Evolutionary conservation across 768 basidiomycete species (phyloP).

Genomic region (Rhodotorula kratochvilovae): DNA sequence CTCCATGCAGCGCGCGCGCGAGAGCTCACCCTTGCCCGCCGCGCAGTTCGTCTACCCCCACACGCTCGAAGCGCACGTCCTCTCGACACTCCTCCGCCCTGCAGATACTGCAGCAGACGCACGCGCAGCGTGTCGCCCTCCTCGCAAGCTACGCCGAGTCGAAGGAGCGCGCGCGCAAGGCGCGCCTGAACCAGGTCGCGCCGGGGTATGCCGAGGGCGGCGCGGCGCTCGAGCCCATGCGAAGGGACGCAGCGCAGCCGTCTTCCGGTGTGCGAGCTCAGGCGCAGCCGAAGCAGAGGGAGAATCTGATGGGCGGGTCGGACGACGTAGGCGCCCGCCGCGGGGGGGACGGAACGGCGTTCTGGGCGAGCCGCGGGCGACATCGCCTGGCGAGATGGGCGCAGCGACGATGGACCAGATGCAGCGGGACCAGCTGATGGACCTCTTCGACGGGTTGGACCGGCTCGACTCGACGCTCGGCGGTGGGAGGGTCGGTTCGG

Average conservation of each 20-base stretch:
- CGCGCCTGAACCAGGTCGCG: slow-evolving; percentile 69
- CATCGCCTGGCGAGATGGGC: slow-evolving; percentile 15
- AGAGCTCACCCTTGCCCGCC: too few species aligned
- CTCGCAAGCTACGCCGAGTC: slow-evolving; percentile 65
- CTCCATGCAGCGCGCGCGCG: not conserved
- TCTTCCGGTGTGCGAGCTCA: not conserved
- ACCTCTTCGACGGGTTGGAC: slow-evolving; percentile 72
- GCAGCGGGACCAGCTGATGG: slow-evolving; percentile 66
- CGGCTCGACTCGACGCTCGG: slow-evolving; percentile 56
- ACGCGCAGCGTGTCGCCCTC: slow-evolving; percentile 65
- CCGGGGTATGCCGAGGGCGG: slow-evolving; percentile 74
- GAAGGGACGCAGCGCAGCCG: not conserved
- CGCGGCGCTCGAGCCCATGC: slow-evolving; percentile 58
- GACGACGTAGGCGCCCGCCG: slow-evolving; percentile 11
- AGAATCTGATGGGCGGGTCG: slow-evolving; percentile 12
- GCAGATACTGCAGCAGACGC: slow-evolving; percentile 61
- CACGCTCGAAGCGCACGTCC: slow-evolving; percentile 79
- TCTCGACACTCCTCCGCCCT: slow-evolving; percentile 68
- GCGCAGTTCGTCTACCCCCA: slow-evolving; percentile 91
- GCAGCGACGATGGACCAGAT: slow-evolving; percentile 44
- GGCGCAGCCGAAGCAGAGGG: slow-evolving; percentile 18
- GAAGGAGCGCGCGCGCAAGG: slow-evolving; percentile 53
- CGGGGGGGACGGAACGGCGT: not conserved
- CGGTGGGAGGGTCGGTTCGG: not conserved
- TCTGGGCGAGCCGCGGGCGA: not conserved